Evolutionary conservation across 768 basidiomycete genomes (phyloP).

Genomic region (Gloeopeniophorella convolvens): DNA sequence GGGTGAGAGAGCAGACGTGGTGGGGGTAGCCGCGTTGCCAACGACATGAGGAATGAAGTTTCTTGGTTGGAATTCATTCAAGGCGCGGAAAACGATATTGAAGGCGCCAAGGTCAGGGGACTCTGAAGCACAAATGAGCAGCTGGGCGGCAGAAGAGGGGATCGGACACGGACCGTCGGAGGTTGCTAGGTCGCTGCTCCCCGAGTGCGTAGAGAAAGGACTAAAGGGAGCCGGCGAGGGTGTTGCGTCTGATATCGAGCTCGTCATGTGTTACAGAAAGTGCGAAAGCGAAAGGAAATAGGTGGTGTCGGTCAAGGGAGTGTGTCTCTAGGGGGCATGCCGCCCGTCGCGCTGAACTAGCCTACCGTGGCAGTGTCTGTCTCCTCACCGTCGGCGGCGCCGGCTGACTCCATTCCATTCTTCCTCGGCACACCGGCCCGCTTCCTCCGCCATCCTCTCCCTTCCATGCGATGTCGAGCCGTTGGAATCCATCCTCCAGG

Average conservation of each 20-base stretch:
- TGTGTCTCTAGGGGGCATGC: no score
- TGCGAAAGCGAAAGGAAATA: background rate
- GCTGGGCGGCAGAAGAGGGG: background rate
- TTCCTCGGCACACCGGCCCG: no score
- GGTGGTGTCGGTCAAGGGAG: background rate
- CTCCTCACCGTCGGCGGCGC: no score
- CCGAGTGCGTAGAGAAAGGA: constrained; percentile 31
- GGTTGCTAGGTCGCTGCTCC: constrained; percentile 30
- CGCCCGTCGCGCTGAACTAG: no score
- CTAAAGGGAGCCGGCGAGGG: constrained; percentile 33
- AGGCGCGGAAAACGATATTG: constrained; percentile 59
- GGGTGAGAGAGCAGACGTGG: constrained; percentile 28
- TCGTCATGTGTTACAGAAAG: constrained; percentile 24
- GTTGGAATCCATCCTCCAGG: no score
- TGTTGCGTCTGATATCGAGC: constrained; percentile 31
- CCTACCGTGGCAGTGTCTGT: no score
- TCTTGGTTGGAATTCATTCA: constrained; percentile 47
- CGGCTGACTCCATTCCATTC: no score
- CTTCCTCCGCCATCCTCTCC: no score
- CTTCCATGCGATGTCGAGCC: no score
- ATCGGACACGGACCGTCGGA: constrained; percentile 30
- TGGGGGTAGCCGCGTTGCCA: constrained; percentile 21
- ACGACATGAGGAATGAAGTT: constrained; percentile 22
- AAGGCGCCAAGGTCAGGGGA: constrained; percentile 72
- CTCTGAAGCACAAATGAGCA: constrained; percentile 33